These are phyloP conservation scores for Iris macrosiphon DNA, from an alignment of 106 monocot genomes.

Conservation along the genomic window DNA sequence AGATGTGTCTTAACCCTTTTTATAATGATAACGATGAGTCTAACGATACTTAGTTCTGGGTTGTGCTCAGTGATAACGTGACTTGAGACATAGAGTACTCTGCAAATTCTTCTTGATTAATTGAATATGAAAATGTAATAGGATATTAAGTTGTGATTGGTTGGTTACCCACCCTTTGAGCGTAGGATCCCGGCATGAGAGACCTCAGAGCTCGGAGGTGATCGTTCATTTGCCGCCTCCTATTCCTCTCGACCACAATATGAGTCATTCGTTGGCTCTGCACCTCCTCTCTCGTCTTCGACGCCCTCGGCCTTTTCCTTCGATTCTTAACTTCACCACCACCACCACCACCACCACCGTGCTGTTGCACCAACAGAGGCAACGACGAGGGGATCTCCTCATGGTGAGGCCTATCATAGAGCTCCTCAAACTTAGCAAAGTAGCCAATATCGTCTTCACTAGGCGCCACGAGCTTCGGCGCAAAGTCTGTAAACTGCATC, in stretches of 20 bases:
- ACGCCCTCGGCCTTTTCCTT: conserved; percentile 49
- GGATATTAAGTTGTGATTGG: too few relatives aligned
- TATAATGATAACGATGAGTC: too few relatives aligned
- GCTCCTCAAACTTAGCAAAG: conserved; percentile 26
- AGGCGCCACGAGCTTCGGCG: conserved; percentile 41
- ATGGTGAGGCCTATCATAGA: neutral
- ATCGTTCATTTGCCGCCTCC: conserved; percentile 88
- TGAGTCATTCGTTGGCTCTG: conserved; percentile 94
- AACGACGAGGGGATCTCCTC: conserved; percentile 1
- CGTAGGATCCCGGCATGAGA: conserved; percentile 81
- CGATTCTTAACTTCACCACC: conserved; percentile 26
- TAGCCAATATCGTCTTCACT: conserved; percentile 23
- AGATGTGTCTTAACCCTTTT: too few relatives aligned
- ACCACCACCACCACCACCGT: neutral
- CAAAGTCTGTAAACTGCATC: conserved; percentile 82
- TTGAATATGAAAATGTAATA: too few relatives aligned
- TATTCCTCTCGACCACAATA: conserved; percentile 82
- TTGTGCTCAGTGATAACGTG: too few relatives aligned
- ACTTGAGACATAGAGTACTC: too few relatives aligned
- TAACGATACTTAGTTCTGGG: too few relatives aligned
- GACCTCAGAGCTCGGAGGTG: conserved; percentile 61
- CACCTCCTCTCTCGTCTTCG: conserved; percentile 81
- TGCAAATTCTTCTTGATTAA: too few relatives aligned
- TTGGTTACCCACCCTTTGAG: conserved; percentile 82
- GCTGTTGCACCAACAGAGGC: conserved; percentile 3